Conservation (phyloP, 768 basidiomycete genomes). For the Tricholoma hemisulphureum region DNA sequence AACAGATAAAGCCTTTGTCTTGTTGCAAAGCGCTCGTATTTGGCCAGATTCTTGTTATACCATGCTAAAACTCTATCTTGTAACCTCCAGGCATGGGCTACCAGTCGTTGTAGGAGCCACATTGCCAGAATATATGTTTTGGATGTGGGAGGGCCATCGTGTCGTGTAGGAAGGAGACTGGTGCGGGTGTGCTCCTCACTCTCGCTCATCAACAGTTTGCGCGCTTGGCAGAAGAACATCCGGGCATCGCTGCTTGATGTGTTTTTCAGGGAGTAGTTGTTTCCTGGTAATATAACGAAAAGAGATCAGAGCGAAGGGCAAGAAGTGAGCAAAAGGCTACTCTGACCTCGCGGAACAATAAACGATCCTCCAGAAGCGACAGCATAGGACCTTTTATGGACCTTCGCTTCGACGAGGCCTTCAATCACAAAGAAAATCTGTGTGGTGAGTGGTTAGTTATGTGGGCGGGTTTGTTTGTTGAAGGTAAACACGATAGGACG, state of each 20-base stretch:
- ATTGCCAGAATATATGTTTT: constrained; percentile 14
- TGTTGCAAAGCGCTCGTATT: constrained; percentile 15
- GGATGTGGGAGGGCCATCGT: constrained; percentile 13
- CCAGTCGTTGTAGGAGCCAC: constrained; percentile 18
- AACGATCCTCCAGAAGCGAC: constrained; percentile 84
- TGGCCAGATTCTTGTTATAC: constrained; percentile 16
- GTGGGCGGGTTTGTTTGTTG: neutral
- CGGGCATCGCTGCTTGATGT: constrained; percentile 75
- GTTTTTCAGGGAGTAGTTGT: constrained; percentile 89
- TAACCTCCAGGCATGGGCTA: constrained; percentile 7
- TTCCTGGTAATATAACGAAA: constrained; percentile 50
- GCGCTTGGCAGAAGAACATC: constrained; percentile 92
- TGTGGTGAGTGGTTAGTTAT: neutral
- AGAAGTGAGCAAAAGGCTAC: neutral
- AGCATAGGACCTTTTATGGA: constrained; percentile 77
- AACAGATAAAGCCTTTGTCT: constrained; percentile 19
- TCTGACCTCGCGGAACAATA: constrained; percentile 82
- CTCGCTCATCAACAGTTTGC: constrained; percentile 28
- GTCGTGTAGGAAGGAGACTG: constrained; percentile 5
- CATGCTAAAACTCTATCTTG: constrained; percentile 11
- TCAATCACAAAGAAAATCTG: constrained; percentile 70
- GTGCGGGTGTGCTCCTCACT: neutral
- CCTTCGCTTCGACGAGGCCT: constrained; percentile 83
- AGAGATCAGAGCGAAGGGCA: constrained; percentile 1
- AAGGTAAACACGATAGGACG: constrained; percentile 25